Base-by-base conservation (phyloP, 768 basidiomycete species). In the Lyophyllum decastes region DNA sequence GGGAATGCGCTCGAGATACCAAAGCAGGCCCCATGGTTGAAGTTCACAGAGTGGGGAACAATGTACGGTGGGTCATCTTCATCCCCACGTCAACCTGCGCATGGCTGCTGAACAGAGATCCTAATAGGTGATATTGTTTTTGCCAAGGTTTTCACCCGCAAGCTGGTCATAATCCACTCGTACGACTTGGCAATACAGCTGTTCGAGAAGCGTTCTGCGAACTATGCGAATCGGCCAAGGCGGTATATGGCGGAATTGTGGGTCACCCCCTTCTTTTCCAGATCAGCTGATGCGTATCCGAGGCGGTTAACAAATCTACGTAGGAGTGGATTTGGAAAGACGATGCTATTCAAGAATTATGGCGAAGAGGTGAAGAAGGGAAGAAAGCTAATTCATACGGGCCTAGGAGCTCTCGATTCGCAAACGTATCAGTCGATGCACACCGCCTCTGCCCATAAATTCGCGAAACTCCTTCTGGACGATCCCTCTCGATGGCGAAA, bases 261-360 rank as follows among this genome's bases (percentile, higher is more conserved):
- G 22, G 51, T 52, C 33, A n/a, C 17, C 24, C 30, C 30, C 30
- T 11, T 11, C 30, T 11, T 11, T 11, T 11, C 30, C 30, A 5
- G 6, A 5, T 11, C 30, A n/a, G n/a, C n/a, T n/a, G n/a, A n/a
- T n/a, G n/a, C n/a, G n/a, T n/a, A n/a, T n/a, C n/a, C n/a, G n/a
- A n/a, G n/a, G n/a, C n/a, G n/a, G n/a, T n/a, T n/a, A n/a, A n/a
- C n/a, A n/a, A n/a, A n/a, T 38, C 14, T 25, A 41, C 2, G 4
- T 52, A 52, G 51, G 35, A 52, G 51, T 40, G 51, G 51, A 40
- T 52, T 41, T 25, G 51, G 51, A 3, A 10, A 26, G 6, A 4
- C n/a, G 24, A 52, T 52, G 51, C 33, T 52, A 2, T 52, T 52
- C 51, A 52, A 52, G 35, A 41, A 52, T n/a, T 52, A 52, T 14